These are phyloP conservation scores for Alternaria novae-zelandiae DNA, from an alignment of 2,329 filamentous ascomycete species.

Conservation along the genomic window DNA sequence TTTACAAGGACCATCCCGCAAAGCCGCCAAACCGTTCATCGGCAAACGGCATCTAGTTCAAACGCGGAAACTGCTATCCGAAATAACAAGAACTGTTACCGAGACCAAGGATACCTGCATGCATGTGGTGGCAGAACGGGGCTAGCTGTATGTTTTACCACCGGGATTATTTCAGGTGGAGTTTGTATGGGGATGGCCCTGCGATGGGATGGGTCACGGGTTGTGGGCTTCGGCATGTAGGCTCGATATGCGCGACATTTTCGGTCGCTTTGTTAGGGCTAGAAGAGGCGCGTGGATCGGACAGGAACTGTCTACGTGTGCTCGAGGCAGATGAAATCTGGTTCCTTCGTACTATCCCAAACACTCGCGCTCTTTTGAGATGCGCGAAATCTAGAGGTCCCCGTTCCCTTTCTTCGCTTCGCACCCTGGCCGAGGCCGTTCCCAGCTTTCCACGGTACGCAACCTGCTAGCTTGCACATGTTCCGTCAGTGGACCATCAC, in stretches of 20 bases:
- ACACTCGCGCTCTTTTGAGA: background rate
- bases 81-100: background rate
- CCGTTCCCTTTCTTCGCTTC: background rate
- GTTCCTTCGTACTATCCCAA: background rate
- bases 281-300: background rate
- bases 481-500: background rate
- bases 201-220: background rate
- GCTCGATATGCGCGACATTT: background rate
- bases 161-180: background rate
- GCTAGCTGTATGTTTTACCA: background rate
- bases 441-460: background rate
- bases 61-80: background rate
- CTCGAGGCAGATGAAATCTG: background rate
- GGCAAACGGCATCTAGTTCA: slow-evolving; percentile 3
- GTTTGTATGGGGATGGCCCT: background rate
- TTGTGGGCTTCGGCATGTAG: background rate
- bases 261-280: background rate
- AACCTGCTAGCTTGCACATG: background rate
- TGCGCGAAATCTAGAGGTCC: background rate
- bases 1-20: slow-evolving; percentile 2
- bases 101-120: background rate
- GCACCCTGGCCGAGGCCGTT: background rate
- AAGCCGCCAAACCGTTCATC: slow-evolving; percentile 3
- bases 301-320: background rate
- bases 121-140: background rate